Conservation (phyloP, 495 filamentous ascomycete species). For the Astrothelium macrocarpum region DNA sequence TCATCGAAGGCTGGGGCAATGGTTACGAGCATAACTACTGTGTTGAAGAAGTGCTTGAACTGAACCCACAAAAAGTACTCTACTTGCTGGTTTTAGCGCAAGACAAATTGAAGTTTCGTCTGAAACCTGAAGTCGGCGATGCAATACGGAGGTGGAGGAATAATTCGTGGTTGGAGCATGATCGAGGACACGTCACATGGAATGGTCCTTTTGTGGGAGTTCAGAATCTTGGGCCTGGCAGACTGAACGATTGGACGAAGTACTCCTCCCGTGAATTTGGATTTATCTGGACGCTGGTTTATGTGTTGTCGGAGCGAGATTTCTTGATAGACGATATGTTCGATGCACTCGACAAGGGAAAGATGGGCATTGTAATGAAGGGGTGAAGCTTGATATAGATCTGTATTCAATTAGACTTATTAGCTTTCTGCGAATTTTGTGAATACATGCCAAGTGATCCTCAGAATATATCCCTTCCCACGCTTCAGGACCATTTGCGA, state of each 20-base stretch:
- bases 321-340: too few species aligned
- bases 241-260: too few species aligned
- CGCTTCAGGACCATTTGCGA: too few species aligned
- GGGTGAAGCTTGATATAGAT: not conserved
- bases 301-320: not conserved
- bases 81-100: constrained; percentile 46
- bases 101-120: not conserved
- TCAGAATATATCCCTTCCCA: too few species aligned
- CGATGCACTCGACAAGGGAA: too few species aligned
- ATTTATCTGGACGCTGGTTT: not conserved
- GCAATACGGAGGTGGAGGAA: not conserved
- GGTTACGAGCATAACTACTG: constrained; percentile 55
- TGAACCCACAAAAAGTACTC: constrained; percentile 49
- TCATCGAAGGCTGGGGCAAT: constrained; percentile 51
- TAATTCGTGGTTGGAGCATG: not conserved
- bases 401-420: too few species aligned
- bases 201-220: too few species aligned
- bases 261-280: too few species aligned
- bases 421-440: too few species aligned
- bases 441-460: too few species aligned
- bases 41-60: constrained; percentile 57
- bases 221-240: too few species aligned
- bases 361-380: not conserved
- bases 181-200: not conserved
- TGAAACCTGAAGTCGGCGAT: not conserved